These are phyloP conservation scores for Ogataea dorogensis DNA, from an alignment of 805 yeast genomes.

Conservation along the genomic window DNA sequence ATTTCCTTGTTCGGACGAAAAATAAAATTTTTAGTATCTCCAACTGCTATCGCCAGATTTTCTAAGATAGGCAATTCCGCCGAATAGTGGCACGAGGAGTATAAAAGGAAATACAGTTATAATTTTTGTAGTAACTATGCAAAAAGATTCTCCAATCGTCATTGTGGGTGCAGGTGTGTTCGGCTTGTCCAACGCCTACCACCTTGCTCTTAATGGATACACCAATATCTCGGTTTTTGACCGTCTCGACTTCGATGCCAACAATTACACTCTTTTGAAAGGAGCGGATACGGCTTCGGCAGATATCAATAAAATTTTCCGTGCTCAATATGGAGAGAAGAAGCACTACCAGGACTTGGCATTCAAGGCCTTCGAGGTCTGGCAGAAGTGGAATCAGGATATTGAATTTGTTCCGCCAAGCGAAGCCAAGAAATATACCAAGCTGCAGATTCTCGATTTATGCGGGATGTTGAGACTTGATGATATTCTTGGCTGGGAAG, in stretches of 20 bases:
- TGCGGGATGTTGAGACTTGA: slow-evolving; percentile 33
- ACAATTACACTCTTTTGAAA: slow-evolving; percentile 32
- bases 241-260: slow-evolving; percentile 31
- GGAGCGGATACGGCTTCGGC: slow-evolving; percentile 43
- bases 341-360: slow-evolving; percentile 35
- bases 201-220: slow-evolving; percentile 39
- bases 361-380: slow-evolving; percentile 26
- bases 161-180: slow-evolving; percentile 57
- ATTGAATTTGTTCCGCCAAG: slow-evolving; percentile 23
- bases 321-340: slow-evolving; percentile 40
- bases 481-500: slow-evolving; percentile 29
- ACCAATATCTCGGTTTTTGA: slow-evolving; percentile 39
- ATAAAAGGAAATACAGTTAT: no score
- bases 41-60: no score
- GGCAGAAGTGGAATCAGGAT: slow-evolving; percentile 29
- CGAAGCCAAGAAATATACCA: slow-evolving; percentile 26
- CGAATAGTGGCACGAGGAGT: no score
- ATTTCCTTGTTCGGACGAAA: no score
- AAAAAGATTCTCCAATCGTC: slow-evolving; percentile 30
- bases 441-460: slow-evolving; percentile 27
- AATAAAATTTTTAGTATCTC: no score
- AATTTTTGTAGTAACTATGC: background rate
- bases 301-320: slow-evolving; percentile 40
- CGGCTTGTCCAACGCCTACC: slow-evolving; percentile 50
- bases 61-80: no score